These are phyloP conservation scores for Phytophthora macrochlamydospora DNA, from an alignment of 352 stramenopile species.

Conservation along the genomic window DNA sequence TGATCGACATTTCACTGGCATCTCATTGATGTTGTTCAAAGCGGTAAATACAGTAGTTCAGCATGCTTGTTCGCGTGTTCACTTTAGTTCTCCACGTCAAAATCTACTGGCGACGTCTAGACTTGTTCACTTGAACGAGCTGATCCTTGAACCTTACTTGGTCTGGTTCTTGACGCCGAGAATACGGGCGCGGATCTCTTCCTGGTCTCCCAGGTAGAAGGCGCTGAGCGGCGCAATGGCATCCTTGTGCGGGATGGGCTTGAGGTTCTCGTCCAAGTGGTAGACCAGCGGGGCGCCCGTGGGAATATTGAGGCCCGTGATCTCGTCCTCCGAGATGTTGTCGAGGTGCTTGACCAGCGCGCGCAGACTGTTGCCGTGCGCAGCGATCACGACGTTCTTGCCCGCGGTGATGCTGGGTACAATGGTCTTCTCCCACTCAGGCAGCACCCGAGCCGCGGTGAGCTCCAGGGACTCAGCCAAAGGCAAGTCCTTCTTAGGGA, in stretches of 20 bases:
- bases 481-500: constrained; percentile 88
- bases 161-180: constrained; percentile 98
- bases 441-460: constrained; percentile 92
- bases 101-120: background rate
- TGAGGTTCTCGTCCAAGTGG: constrained; percentile 86
- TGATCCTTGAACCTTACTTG: constrained; percentile 70
- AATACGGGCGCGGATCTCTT: constrained; percentile 96
- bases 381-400: constrained; percentile 95
- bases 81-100: constrained; percentile 5
- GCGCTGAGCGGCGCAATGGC: constrained; percentile 85
- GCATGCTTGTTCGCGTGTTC: constrained; percentile 11
- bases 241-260: constrained; percentile 82
- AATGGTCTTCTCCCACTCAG: constrained; percentile 92
- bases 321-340: constrained; percentile 91
- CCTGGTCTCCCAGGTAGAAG: constrained; percentile 94
- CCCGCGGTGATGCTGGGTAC: constrained; percentile 90
- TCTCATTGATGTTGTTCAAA: too few species aligned
- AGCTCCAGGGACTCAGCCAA: constrained; percentile 94
- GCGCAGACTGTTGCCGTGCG: constrained; percentile 94
- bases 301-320: constrained; percentile 95
- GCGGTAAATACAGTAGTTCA: too few species aligned
- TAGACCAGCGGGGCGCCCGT: constrained; percentile 91
- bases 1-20: background rate
- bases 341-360: constrained; percentile 96
- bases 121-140: constrained; percentile 5